Conservation (phyloP, 495 filamentous ascomycete genomes). For the Aspergillus sparsus region DNA sequence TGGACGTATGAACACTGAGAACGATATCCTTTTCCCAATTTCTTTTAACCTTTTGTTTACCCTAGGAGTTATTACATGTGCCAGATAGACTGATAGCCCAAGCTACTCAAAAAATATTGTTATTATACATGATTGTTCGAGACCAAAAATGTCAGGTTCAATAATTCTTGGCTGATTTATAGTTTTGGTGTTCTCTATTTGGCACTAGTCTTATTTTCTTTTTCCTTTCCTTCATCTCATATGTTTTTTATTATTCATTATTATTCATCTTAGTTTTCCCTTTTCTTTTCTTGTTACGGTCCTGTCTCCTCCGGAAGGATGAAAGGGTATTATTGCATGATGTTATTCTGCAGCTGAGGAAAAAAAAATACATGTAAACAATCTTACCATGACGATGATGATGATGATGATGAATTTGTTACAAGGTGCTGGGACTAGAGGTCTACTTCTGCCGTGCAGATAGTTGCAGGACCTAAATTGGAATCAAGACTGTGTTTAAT, state of each 20-base stretch:
- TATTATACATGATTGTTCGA: conserved; percentile 16
- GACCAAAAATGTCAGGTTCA: conserved; percentile 9
- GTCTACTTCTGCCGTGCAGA: not conserved
- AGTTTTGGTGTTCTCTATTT: conserved; percentile 12
- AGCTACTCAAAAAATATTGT: conserved; percentile 16
- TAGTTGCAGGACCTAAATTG: not conserved
- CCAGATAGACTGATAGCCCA: conserved; percentile 30
- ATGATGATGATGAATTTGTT: conserved; percentile 6
- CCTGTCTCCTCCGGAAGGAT: conserved; percentile 9
- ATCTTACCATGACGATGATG: conserved; percentile 10
- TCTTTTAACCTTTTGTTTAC: conserved; percentile 22
- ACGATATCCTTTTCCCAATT: conserved; percentile 4
- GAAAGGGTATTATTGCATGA: conserved; percentile 7
- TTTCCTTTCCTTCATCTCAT: conserved; percentile 1
- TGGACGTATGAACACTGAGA: conserved; percentile 12
- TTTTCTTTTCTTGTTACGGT: conserved; percentile 5
- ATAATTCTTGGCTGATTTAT: conserved; percentile 17
- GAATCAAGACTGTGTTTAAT: not conserved
- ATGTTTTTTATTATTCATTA: conserved; percentile 8
- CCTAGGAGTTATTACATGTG: conserved; percentile 17
- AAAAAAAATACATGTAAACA: conserved; percentile 9
- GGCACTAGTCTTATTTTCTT: not conserved
- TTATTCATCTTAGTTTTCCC: not conserved
- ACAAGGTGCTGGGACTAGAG: not conserved
- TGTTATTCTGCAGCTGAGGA: conserved; percentile 3